Percentiles rank a stretch among this genome's conserved stretches.
These are phyloP conservation scores for Biscogniauxia sp. DNA, from an alignment of 2,329 filamentous ascomycete species.

Conservation along the genomic window DNA sequence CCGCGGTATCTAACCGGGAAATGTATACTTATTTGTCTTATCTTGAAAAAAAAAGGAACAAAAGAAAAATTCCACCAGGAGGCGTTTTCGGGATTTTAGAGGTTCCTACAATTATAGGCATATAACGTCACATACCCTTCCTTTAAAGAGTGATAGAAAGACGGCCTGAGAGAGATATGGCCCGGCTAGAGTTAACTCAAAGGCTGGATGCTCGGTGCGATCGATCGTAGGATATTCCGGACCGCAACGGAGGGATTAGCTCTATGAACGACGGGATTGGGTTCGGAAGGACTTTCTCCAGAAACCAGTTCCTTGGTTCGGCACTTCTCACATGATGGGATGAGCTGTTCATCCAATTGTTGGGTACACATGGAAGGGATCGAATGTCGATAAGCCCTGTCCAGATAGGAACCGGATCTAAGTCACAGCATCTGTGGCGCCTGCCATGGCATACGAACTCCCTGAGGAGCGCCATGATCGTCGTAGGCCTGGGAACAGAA, in stretches of 20 bases:
- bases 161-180: neutral
- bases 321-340: constrained; percentile 15
- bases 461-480: neutral
- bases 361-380: neutral
- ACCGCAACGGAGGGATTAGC: neutral
- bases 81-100: neutral
- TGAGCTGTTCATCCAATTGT: neutral
- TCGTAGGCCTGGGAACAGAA: neutral
- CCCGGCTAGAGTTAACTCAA: neutral
- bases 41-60: neutral
- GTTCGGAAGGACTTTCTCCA: constrained; percentile 25
- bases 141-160: neutral
- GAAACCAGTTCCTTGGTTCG: constrained; percentile 23
- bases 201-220: neutral
- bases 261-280: constrained; percentile 12
- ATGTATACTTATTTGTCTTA: neutral
- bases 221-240: neutral
- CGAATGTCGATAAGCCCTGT: neutral
- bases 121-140: neutral
- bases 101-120: neutral
- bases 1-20: neutral
- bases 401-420: neutral
- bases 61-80: neutral
- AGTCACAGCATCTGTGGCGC: neutral
- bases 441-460: neutral